Evolutionary conservation across 2,329 filamentous ascomycete species (phyloP).

Genomic region (Apiospora pterosperma): DNA sequence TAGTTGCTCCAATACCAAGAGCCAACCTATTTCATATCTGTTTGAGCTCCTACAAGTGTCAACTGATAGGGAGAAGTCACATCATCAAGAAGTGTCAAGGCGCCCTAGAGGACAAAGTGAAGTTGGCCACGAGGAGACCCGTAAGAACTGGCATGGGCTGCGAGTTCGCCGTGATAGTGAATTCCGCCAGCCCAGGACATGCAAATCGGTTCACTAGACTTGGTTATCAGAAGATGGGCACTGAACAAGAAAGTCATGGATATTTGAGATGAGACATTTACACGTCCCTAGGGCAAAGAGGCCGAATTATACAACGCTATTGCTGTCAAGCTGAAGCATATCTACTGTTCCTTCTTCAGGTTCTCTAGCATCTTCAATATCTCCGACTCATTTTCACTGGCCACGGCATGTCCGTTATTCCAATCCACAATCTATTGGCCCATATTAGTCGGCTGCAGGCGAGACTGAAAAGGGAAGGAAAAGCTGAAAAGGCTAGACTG

Average conservation of each 20-base stretch:
- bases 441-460: slow-evolving; percentile 21
- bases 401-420: slow-evolving; percentile 81
- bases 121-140: neutral
- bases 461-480: neutral
- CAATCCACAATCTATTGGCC: slow-evolving; percentile 71
- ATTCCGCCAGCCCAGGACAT: neutral
- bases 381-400: slow-evolving; percentile 80
- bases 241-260: neutral
- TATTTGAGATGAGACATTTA: neutral
- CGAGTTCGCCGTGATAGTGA: neutral
- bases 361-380: slow-evolving; percentile 77
- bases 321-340: neutral
- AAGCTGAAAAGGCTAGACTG: slow-evolving; percentile 31
- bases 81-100: neutral
- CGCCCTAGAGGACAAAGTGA: neutral
- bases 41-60: neutral
- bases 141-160: neutral
- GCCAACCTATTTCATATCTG: neutral
- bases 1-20: neutral
- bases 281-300: neutral
- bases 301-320: neutral
- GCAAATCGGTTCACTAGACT: neutral
- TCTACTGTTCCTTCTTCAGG: slow-evolving; percentile 33
- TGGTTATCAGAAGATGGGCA: too few species aligned
- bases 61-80: neutral